These are phyloP conservation scores for Penicillium psychrosexuale DNA, from an alignment of 2,329 filamentous ascomycete genomes.

Conservation along the genomic window DNA sequence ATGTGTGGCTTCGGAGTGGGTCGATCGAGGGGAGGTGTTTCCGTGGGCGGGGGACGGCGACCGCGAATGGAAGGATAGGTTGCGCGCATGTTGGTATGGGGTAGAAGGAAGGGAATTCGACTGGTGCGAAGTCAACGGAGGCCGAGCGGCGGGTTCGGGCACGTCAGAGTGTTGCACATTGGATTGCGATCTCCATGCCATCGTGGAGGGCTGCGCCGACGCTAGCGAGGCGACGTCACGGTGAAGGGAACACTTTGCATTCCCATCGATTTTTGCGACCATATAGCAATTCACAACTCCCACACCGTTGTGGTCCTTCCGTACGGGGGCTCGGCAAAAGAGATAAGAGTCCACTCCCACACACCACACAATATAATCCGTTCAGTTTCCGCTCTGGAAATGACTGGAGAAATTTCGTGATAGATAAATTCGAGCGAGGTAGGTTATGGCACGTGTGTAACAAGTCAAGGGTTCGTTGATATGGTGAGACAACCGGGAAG, in stretches of 20 bases:
- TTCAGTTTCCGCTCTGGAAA: slow-evolving; percentile 2
- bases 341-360: slow-evolving; percentile 8
- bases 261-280: slow-evolving; percentile 43
- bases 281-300: slow-evolving; percentile 39
- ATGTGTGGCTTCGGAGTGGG: slow-evolving; percentile 83
- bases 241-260: slow-evolving; percentile 38
- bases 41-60: slow-evolving; percentile 75
- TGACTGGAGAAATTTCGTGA: background rate
- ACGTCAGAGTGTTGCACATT: slow-evolving; percentile 30
- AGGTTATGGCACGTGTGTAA: background rate
- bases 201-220: slow-evolving; percentile 39
- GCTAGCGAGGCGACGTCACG: slow-evolving; percentile 45
- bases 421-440: background rate
- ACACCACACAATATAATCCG: slow-evolving; percentile 11
- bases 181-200: slow-evolving; percentile 41
- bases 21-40: slow-evolving; percentile 83
- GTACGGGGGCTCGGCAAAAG: slow-evolving; percentile 11
- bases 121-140: slow-evolving; percentile 59
- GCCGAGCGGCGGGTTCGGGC: slow-evolving; percentile 42
- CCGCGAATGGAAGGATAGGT: slow-evolving; percentile 74
- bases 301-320: slow-evolving; percentile 23
- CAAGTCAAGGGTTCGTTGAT: slow-evolving; percentile 1
- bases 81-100: slow-evolving; percentile 80
- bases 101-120: slow-evolving; percentile 92
- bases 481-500: background rate